Evolutionary conservation across 1,139 yeast species (phyloP), one percentile per base, ranked within the genome.

Genomic region (Protomyces lactucae-debilis): DNA sequence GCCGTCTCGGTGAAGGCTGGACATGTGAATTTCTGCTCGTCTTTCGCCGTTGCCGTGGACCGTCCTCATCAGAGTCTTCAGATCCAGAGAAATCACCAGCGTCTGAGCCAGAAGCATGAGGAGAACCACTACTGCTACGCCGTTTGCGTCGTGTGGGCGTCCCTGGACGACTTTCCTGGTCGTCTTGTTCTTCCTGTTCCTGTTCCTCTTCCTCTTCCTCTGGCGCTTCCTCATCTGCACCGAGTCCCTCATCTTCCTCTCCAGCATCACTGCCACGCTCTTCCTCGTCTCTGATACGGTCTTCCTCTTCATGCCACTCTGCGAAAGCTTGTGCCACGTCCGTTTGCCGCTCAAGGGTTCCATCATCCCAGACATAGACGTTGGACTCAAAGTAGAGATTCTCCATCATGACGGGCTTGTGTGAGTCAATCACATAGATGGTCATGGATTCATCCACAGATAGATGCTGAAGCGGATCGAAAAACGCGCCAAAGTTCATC

Each of bases 331-430:
- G 37, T n/a, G 54, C 55, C 3, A 75, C 72, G n/a, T 67, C 67
- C 63, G 87, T 73, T 61, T 83, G 84, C 52, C 80, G 82, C 61
- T 85, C 86, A 2, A 90, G 80, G 61, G 77, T 80, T 0, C 97
- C 97, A 73, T 93, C 99, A 72, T 93, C 98, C 67, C 92, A 82
- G 74, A 98, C 93, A 4, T 83, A 80, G 10, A 93, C 84, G 70
- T 85, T 80, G n/a, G 84, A 83, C 1, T 95, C 86, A 2, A 96
- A 97, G 79, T 89, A 92, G 61, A 93, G 73, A 73, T 95, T 95
- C 73, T 92, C 97, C 70, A 95, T 78, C 74, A 91, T 91, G 98
- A 98, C 93, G 2, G 99, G 99, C 68, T 98, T 79, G 69, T 89
- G 95, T 3, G 96, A 93, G 75, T 95, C 99, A 67, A 93, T 80